Evolutionary conservation across 306 rosid species (phyloP), one percentile per base, ranked within the genome.

Genomic region (Cucurbita argyrosperma): DNA sequence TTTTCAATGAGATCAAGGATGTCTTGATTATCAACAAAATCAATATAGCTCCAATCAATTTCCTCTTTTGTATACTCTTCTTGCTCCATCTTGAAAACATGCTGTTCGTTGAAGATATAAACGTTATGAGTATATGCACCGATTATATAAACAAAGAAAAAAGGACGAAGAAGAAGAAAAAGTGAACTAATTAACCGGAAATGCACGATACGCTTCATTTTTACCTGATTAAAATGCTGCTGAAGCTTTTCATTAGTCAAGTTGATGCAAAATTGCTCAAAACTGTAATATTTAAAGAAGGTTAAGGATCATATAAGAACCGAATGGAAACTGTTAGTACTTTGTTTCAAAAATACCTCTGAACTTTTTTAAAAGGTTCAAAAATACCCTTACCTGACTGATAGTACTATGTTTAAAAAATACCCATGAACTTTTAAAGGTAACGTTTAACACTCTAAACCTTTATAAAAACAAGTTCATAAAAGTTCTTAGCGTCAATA

Each of bases 41-140:
- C 99, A 75, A 95, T 95, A 86, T 95, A 95, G 89, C 99, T 95
- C 99, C 99, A 95, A 88, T 95, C 88, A 82, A 95, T 95, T 84
- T 91, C 97, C 83, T 95, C 99, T 74, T 91, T 95, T 76, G 94
- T 87, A 84, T 95, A 95, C 81, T 95, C 99, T 85, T 95, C 99
- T 91, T 95, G 99, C 88, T 95, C 99, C 99, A 95, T 95, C 84
- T 95, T 95, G 85, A 95, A 95, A 76, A 95, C 99, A 40, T 95
- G 99, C 99, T 95, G 99, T 83, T 76, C 55, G 40, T 39, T 78
- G 60, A 26, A 78, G 74, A 82, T 80, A 76, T 1, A 43, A 50
- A 21, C 38, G 8, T 51, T 13, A 12, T 43, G 59, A 47, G 59
- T 4, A 70, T 30, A 70, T 51, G 46, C 74, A 68, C 3, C 5